Evolutionary conservation across 2,329 filamentous ascomycete genomes (phyloP).

Genomic region (Colletotrichum tropicicola): DNA sequence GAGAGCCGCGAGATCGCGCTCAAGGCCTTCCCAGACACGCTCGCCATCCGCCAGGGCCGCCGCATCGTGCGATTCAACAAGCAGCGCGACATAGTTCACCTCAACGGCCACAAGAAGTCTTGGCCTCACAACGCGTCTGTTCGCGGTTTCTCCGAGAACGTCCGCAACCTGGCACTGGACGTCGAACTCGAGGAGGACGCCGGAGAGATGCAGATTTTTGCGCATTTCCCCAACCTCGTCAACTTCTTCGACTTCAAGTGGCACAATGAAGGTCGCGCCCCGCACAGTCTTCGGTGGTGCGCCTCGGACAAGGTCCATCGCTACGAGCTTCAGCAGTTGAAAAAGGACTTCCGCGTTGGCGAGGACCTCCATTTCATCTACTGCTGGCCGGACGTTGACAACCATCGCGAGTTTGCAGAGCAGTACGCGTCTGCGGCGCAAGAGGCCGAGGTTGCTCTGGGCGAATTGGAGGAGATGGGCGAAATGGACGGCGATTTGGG

Average conservation of each 20-base stretch:
- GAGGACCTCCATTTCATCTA: conserved; percentile 37
- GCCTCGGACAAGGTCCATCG: conserved; percentile 39
- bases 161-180: conserved; percentile 39
- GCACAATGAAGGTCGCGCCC: conserved; percentile 14
- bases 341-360: conserved; percentile 35
- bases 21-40: conserved; percentile 41
- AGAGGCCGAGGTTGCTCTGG: neutral
- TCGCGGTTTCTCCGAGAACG: conserved; percentile 38
- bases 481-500: neutral
- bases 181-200: neutral
- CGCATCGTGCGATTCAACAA: conserved; percentile 41
- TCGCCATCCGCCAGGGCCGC: conserved; percentile 39
- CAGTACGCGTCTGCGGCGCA: conserved; percentile 18
- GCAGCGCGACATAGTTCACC: conserved; percentile 39
- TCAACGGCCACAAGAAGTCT: neutral
- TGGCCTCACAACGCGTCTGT: conserved; percentile 31
- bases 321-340: conserved; percentile 38
- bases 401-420: conserved; percentile 39
- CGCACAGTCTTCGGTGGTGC: conserved; percentile 40
- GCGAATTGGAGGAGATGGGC: neutral
- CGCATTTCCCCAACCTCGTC: conserved; percentile 37
- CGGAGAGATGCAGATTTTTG: neutral
- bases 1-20: conserved; percentile 46
- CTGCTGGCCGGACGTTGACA: conserved; percentile 45
- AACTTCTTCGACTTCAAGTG: conserved; percentile 36